These are phyloP conservation scores for Ogataea nonfermentans DNA, from an alignment of 805 yeast genomes.

Conservation along the genomic window DNA sequence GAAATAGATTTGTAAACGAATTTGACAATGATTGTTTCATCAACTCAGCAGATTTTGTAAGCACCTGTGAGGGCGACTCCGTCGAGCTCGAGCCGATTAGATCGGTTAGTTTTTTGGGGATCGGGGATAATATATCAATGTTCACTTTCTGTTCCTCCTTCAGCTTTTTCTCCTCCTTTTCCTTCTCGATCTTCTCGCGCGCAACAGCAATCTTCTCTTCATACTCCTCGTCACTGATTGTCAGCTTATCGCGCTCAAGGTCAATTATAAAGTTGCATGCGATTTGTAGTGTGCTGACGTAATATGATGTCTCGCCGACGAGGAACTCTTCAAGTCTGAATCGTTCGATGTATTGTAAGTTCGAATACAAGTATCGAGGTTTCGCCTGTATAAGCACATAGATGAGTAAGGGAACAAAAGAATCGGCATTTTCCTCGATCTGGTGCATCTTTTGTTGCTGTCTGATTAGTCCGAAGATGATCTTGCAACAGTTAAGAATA, in stretches of 20 bases:
- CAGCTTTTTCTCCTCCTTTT: conserved; percentile 22
- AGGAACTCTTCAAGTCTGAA: conserved; percentile 74
- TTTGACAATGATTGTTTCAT: conserved; percentile 35
- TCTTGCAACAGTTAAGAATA: conserved; percentile 86
- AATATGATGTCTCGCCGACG: conserved; percentile 88
- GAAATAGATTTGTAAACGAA: conserved; percentile 26
- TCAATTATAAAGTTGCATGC: conserved; percentile 78
- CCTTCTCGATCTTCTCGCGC: conserved; percentile 40
- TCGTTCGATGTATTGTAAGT: conserved; percentile 79
- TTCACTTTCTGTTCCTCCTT: conserved; percentile 11
- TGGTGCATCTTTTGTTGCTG: conserved; percentile 41
- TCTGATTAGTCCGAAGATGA: conserved; percentile 82
- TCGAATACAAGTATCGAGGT: conserved; percentile 66
- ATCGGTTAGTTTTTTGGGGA: conserved; percentile 27
- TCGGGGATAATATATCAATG: conserved; percentile 23
- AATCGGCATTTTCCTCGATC: conserved; percentile 85
- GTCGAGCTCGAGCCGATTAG: conserved; percentile 23
- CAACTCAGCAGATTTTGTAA: conserved; percentile 37
- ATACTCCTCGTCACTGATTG: conserved; percentile 60
- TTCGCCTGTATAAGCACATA: conserved; percentile 72
- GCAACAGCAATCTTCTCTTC: conserved; percentile 44
- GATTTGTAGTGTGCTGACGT: conserved; percentile 84
- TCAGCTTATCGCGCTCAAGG: conserved; percentile 54
- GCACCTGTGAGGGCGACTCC: conserved; percentile 35
- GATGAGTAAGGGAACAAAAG: conserved; percentile 86